phyloP scores from a whole-genome alignment of 345 rosid species.

The Linum trigynum region DNA sequence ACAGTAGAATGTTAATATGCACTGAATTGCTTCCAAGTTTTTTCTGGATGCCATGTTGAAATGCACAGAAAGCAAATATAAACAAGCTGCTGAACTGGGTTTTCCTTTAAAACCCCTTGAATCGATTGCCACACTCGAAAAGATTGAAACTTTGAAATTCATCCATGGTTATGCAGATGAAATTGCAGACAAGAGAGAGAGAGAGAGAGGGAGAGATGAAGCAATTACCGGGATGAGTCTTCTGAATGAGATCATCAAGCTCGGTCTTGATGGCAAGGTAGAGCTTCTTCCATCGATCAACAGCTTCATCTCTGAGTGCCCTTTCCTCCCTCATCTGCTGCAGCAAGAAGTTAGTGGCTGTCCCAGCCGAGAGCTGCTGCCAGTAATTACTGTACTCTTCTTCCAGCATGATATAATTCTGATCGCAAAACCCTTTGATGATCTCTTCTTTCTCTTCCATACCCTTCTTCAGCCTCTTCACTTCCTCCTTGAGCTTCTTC shows the following conservation, averaged over 20 bases:
- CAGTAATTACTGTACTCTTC: conserved; percentile 12
- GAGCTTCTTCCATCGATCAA: conserved; percentile 73
- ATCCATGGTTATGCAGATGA: background rate
- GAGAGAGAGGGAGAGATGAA: background rate
- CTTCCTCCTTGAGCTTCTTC: conserved; percentile 54
- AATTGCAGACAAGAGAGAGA: background rate
- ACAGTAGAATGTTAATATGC: no score
- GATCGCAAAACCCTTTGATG: conserved; percentile 9
- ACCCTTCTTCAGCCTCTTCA: conserved; percentile 38
- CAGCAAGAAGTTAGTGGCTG: conserved; percentile 18
- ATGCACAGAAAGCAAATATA: no score
- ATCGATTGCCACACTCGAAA: no score
- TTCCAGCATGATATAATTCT: background rate
- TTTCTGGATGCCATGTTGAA: no score
- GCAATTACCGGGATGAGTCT: conserved; percentile 33
- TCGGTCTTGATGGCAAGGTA: conserved; percentile 74
- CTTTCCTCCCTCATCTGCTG: conserved; percentile 67
- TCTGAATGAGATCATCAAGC: conserved; percentile 75
- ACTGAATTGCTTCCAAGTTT: no score
- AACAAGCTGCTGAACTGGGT: no score
- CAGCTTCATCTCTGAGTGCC: conserved; percentile 57
- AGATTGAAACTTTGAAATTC: no score
- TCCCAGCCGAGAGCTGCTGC: conserved; percentile 22
- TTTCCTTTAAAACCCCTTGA: no score
- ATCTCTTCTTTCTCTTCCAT: conserved; percentile 42